These are phyloP conservation scores for Ophiostoma sp. DNA, from an alignment of 2,329 filamentous ascomycete species.

Conservation along the genomic window DNA sequence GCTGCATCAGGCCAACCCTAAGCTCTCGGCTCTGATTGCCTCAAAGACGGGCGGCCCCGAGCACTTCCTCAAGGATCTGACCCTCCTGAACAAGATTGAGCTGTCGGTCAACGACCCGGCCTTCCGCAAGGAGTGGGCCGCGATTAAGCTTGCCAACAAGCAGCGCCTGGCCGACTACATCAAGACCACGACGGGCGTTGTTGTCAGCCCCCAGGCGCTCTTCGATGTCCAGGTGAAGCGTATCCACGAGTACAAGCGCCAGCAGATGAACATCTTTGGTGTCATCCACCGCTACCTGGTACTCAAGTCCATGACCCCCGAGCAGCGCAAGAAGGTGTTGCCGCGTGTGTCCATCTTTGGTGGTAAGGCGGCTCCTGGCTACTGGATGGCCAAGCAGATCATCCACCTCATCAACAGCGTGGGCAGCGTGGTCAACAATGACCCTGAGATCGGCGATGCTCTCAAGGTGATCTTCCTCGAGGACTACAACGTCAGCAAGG, in stretches of 20 bases:
- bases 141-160: constrained; percentile 97
- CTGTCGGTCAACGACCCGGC: constrained; percentile 78
- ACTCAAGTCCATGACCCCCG: constrained; percentile 80
- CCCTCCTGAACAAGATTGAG: constrained; percentile 81
- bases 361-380: constrained; percentile 94
- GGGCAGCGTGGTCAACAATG: constrained; percentile 85
- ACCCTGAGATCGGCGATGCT: constrained; percentile 86
- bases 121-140: constrained; percentile 92
- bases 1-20: constrained; percentile 96
- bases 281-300: constrained; percentile 91
- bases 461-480: constrained; percentile 97
- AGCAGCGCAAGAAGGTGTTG: constrained; percentile 81
- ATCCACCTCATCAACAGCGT: constrained; percentile 96
- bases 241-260: constrained; percentile 98
- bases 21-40: constrained; percentile 86
- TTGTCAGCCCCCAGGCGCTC: constrained; percentile 81
- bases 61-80: constrained; percentile 83
- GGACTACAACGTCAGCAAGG: constrained; percentile 99
- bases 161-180: constrained; percentile 89
- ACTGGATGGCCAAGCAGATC: constrained; percentile 99
- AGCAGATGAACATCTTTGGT: constrained; percentile 98
- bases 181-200: constrained; percentile 74
- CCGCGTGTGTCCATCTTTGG: constrained; percentile 95
- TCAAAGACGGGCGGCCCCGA: constrained; percentile 80
- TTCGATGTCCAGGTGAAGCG: constrained; percentile 99